A percentile compares a stretch with the other conserved stretches of the same genome.
Evolutionary conservation across 1,284 basidiomycete species (phyloP).

Genomic region (Bjerkandera adusta): DNA sequence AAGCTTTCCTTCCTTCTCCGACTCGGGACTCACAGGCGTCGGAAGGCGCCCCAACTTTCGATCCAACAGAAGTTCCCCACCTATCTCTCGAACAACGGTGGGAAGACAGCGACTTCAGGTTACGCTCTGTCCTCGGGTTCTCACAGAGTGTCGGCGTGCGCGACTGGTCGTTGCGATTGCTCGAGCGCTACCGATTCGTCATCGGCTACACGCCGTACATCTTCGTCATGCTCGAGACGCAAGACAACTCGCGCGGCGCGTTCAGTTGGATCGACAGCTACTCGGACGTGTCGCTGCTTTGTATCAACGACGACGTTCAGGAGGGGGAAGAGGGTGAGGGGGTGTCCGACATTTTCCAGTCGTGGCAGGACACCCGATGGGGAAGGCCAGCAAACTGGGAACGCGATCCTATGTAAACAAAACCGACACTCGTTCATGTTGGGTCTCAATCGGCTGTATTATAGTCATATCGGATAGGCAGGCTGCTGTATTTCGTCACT

Average conservation of each 20-base stretch:
- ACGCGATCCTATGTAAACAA: neutral
- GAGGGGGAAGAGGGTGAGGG: slow-evolving; percentile 9
- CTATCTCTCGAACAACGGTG: slow-evolving; percentile 6
- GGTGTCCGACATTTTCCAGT: slow-evolving; percentile 7
- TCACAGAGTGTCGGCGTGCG: slow-evolving; percentile 9
- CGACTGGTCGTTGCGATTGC: slow-evolving; percentile 13
- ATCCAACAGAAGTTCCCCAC: slow-evolving; percentile 5
- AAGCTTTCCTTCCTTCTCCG: slow-evolving; percentile 13
- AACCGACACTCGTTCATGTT: neutral
- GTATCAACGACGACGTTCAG: slow-evolving; percentile 15
- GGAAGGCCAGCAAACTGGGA: slow-evolving; percentile 10
- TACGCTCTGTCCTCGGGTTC: slow-evolving; percentile 4
- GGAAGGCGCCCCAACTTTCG: neutral
- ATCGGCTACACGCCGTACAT: slow-evolving; percentile 12
- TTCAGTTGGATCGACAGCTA: slow-evolving; percentile 15
- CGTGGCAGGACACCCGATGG: slow-evolving; percentile 13
- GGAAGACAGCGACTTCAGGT: slow-evolving; percentile 12
- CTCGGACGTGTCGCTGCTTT: slow-evolving; percentile 13
- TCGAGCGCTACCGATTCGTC: slow-evolving; percentile 16
- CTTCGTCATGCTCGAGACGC: slow-evolving; percentile 14
- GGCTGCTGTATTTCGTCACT: too few relatives aligned
- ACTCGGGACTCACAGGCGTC: neutral
- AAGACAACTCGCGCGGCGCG: slow-evolving; percentile 13
- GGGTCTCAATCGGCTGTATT: too few relatives aligned
- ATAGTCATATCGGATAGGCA: too few relatives aligned